phyloP scores from a whole-genome alignment of 352 stramenopile genomes.

The Ophiocytium majus region DNA sequence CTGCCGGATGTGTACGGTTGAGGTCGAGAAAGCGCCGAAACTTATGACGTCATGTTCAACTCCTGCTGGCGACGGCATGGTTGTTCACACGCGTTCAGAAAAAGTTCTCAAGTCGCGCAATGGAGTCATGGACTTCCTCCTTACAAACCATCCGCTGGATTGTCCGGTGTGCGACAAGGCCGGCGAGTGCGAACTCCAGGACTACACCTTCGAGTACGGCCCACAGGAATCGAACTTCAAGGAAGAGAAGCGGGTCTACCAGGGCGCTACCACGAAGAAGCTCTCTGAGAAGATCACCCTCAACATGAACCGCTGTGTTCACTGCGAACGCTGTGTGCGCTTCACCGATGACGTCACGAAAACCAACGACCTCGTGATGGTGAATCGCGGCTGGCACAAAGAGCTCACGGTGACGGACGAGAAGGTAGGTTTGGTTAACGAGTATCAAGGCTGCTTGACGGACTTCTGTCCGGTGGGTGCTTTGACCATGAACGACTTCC shows the following conservation, averaged over 20 bases:
- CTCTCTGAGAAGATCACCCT: conserved; percentile 63
- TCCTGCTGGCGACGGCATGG: conserved; percentile 10
- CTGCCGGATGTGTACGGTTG: conserved; percentile 66
- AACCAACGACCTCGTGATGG: conserved; percentile 59
- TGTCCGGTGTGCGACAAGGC: conserved; percentile 64
- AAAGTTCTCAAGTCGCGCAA: conserved; percentile 58
- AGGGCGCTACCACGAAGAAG: conserved; percentile 61
- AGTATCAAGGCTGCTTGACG: conserved; percentile 57
- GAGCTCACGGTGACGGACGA: conserved; percentile 61
- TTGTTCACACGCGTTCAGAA: conserved; percentile 13
- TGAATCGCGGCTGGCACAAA: conserved; percentile 59
- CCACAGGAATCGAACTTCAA: conserved; percentile 59
- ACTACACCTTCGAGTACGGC: conserved; percentile 60
- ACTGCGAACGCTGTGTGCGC: conserved; percentile 65
- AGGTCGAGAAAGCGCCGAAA: conserved; percentile 61
- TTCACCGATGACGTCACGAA: conserved; percentile 62
- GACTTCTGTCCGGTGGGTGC: conserved; percentile 64
- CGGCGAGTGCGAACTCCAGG: conserved; percentile 62
- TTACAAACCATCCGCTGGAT: conserved; percentile 62
- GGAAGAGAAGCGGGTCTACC: conserved; percentile 48
- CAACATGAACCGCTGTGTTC: conserved; percentile 66
- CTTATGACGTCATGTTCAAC: conserved; percentile 16
- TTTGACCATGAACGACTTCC: conserved; percentile 62
- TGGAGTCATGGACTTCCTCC: conserved; percentile 62
- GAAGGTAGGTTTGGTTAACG: neutral